Evolutionary conservation across 768 basidiomycete species (phyloP).

Genomic region (Suillus weaverae): DNA sequence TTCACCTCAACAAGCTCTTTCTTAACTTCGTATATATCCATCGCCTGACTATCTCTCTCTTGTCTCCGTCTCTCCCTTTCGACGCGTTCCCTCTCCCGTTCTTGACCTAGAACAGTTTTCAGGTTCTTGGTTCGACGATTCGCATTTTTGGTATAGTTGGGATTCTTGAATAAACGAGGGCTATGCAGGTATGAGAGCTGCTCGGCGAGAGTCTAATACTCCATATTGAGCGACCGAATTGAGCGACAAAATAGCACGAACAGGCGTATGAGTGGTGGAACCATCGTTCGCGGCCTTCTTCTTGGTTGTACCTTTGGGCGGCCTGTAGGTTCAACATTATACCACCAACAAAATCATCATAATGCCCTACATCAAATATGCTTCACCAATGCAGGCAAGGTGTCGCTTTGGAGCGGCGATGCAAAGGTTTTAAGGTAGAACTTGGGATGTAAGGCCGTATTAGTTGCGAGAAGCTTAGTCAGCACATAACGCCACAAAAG

Average conservation of each 20-base stretch:
- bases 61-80: constrained; percentile 60
- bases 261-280: constrained; percentile 22
- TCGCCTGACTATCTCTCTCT: constrained; percentile 43
- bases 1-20: constrained; percentile 28
- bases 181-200: constrained; percentile 70
- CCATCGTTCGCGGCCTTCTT: constrained; percentile 14
- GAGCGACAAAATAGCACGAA: constrained; percentile 10
- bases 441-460: not conserved
- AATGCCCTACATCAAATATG: not conserved
- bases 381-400: not conserved
- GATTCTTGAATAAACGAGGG: constrained; percentile 79
- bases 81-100: constrained; percentile 72
- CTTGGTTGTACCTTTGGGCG: constrained; percentile 29
- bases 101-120: constrained; percentile 75
- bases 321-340: constrained; percentile 19
- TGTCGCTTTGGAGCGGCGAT: not conserved
- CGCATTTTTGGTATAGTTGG: constrained; percentile 64
- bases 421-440: not conserved
- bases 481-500: no score
- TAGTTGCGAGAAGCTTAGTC: no score
- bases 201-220: constrained; percentile 63
- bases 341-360: not conserved
- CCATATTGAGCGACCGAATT: not conserved
- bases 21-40: constrained; percentile 53
- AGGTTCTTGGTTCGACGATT: constrained; percentile 77